Base-by-base conservation (phyloP, 192 early-diverging fungal species). In the Kickxella alabastrina region DNA sequence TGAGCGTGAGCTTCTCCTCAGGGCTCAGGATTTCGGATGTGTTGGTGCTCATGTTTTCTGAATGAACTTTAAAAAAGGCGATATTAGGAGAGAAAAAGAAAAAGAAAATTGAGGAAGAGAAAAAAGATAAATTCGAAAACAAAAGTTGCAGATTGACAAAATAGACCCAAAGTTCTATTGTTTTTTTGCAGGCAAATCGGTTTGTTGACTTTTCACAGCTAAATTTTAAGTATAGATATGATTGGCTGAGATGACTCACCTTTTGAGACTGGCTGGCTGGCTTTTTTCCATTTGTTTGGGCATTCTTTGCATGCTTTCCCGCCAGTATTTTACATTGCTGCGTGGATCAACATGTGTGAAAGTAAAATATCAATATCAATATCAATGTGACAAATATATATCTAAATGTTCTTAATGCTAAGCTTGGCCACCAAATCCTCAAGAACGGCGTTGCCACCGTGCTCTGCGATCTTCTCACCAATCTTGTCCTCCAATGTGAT, bases 391-490 rank as follows among this genome's bases (percentile, higher is more conserved):
- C n/a, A n/a, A n/a, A n/a, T n/a, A n/a, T 32, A 12, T 32, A 8
- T 32, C 12, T 17, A 38, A 10, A 29, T 17, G 17, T 28, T 21
- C 2, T 57, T 61, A 36, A 49, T 41, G 63, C 68, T 71, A 21
- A 77, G 63, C 42, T 63, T 77, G 55, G 43, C 65, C 72, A 79
- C 66, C 42, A 74, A 51, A 10, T 43, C 55, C 35, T 80, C 73
- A 54, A 97, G 58, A 34, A 75, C 65, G 0, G 45, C 46, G 52
- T 96, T 99, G 12, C 92, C 92, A 14, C 93, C 93, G 38, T 92
- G 79, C 18, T 65, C 60, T 8, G 44, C 25, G 46, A 99, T 85
- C 55, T 86, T 85, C 4, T 67, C 71, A 1, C 76, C 43, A 10
- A 86, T 86, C 2, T 80, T 65, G 3, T 46, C 46, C 58, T 97